Conservation (phyloP, 2,329 filamentous ascomycete species). For the Ceratocystis ficicola region DNA sequence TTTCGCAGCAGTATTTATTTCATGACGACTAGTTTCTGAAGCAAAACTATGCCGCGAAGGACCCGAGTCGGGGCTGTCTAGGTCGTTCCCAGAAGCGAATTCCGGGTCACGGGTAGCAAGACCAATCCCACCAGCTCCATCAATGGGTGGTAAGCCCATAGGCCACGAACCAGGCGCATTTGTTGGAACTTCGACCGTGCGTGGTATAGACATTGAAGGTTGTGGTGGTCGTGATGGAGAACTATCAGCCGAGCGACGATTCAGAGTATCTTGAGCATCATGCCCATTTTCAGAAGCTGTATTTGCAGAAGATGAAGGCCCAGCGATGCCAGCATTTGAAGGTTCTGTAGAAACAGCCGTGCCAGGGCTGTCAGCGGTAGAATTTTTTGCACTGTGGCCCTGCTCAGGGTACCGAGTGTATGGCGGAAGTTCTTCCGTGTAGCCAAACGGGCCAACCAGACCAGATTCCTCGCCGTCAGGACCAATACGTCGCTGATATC, state of each 20-base stretch:
- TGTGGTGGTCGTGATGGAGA: constrained; percentile 4
- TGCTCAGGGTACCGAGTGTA: constrained; percentile 84
- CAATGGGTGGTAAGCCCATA: constrained; percentile 28
- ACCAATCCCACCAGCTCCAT: constrained; percentile 50
- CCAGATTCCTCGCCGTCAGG: constrained; percentile 84
- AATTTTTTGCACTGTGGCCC: constrained; percentile 42
- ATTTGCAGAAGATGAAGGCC: constrained; percentile 13
- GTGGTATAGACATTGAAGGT: constrained; percentile 12
- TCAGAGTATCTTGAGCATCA: background rate
- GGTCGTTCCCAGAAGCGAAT: constrained; percentile 44
- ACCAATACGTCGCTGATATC: constrained; percentile 60
- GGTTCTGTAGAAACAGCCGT: constrained; percentile 14
- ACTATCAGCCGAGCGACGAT: background rate
- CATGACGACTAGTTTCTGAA: constrained; percentile 41
- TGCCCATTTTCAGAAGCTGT: constrained; percentile 10
- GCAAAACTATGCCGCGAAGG: constrained; percentile 41
- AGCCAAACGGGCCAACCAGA: constrained; percentile 75
- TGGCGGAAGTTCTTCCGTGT: constrained; percentile 81
- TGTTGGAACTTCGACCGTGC: background rate
- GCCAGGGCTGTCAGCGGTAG: constrained; percentile 22
- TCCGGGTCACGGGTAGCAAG: constrained; percentile 50
- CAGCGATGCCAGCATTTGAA: background rate
- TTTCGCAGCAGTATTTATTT: constrained; percentile 41
- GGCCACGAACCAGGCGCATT: background rate
- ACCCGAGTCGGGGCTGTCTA: constrained; percentile 39